Percentiles rank a stretch among this genome's conserved stretches.
Conservation (phyloP, 257 asterid species). For the Solanum chilense region DNA sequence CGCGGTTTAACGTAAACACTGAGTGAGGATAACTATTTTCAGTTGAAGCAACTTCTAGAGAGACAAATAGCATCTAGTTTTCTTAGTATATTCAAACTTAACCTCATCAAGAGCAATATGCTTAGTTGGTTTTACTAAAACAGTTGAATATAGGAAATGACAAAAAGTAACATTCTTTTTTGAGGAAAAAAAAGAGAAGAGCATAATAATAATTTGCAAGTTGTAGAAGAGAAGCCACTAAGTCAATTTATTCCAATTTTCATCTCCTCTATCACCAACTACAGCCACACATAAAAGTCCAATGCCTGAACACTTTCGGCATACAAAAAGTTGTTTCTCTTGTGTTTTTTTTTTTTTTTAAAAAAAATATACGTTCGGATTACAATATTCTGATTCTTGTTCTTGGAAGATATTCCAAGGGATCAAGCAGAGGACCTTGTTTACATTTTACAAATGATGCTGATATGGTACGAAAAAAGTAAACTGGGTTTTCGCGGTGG, state of each 20-base stretch:
- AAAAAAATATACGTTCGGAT: not conserved
- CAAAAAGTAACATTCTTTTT: not conserved
- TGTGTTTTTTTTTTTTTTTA: not conserved
- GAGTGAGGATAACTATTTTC: not conserved
- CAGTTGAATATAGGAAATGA: not conserved
- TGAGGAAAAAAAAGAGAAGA: not conserved
- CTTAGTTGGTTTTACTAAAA: not conserved
- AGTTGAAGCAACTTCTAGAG: not conserved
- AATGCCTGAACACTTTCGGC: slow-evolving; percentile 17
- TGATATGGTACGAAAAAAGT: not conserved
- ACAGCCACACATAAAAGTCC: slow-evolving; percentile 9
- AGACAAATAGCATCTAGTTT: not conserved
- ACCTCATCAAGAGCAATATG: not conserved
- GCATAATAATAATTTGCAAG: slow-evolving; percentile 10
- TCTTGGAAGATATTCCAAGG: not conserved
- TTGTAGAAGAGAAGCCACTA: slow-evolving; percentile 18
- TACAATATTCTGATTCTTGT: slow-evolving; percentile 15
- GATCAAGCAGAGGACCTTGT: not conserved
- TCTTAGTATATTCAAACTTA: not conserved
- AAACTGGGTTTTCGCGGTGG: not conserved
- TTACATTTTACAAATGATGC: slow-evolving; percentile 1
- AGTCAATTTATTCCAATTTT: slow-evolving; percentile 11
- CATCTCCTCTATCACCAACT: slow-evolving; percentile 4
- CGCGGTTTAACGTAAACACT: not conserved
- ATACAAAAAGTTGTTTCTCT: not conserved